These are phyloP conservation scores for Macrophomina tecta DNA, from an alignment of 2,329 filamentous ascomycete genomes.

Conservation along the genomic window DNA sequence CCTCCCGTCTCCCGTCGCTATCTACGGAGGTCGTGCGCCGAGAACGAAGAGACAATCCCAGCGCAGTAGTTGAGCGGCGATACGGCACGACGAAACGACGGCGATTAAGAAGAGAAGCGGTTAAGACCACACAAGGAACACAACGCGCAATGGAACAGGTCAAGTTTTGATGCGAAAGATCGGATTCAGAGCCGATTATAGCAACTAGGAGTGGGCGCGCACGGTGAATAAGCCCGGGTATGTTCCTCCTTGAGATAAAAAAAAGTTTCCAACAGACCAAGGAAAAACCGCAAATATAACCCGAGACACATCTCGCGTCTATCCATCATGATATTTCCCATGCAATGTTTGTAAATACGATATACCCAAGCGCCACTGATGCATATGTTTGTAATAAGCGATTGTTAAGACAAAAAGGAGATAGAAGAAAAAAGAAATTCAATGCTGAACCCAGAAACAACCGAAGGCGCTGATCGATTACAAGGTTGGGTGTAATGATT, in stretches of 20 bases:
- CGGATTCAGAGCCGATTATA: constrained; percentile 19
- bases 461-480: constrained; percentile 27
- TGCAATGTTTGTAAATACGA: constrained; percentile 16
- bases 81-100: no score
- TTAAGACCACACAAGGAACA: not conserved
- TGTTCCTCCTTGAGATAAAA: constrained; percentile 25
- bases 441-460: constrained; percentile 22
- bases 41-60: no score
- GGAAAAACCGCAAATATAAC: constrained; percentile 17
- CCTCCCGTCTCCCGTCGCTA: no score
- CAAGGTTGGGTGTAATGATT: constrained; percentile 14
- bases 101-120: not conserved
- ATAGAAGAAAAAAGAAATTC: constrained; percentile 3
- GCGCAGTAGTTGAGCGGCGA: no score
- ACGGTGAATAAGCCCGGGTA: constrained; percentile 24
- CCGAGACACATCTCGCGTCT: constrained; percentile 23
- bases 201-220: constrained; percentile 27
- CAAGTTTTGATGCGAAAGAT: constrained; percentile 7
- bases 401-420: constrained; percentile 27
- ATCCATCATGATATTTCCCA: constrained; percentile 22
- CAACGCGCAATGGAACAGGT: not conserved
- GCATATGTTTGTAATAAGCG: constrained; percentile 24
- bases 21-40: no score
- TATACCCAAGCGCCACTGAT: constrained; percentile 26
- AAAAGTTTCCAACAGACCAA: constrained; percentile 7